Evolutionary conservation across 768 basidiomycete species (phyloP).

Genomic region (Pholiota microspora): DNA sequence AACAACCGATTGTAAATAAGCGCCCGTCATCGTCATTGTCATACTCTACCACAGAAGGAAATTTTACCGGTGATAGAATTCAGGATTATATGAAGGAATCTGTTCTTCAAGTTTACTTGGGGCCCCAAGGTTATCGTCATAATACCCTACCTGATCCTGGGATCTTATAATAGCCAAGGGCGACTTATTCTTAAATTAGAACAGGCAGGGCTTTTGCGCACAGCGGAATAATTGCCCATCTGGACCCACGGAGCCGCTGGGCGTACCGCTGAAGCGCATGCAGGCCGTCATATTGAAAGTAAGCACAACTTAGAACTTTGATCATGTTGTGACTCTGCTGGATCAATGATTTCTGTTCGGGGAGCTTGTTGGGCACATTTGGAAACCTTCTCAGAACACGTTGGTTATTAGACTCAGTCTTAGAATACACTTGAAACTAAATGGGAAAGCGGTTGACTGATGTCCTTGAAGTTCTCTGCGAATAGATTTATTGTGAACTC

Average conservation of each 20-base stretch:
- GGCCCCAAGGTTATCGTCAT: background rate
- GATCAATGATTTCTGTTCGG: background rate
- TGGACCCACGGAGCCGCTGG: background rate
- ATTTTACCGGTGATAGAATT: background rate
- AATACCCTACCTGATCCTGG: background rate
- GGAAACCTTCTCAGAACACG: background rate
- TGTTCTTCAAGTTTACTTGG: constrained; percentile 2
- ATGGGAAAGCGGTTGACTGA: background rate
- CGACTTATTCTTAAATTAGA: background rate
- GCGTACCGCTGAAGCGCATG: background rate
- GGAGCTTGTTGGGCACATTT: background rate
- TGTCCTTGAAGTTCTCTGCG: background rate
- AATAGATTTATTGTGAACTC: background rate
- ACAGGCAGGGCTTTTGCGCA: background rate
- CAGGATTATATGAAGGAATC: constrained; percentile 1
- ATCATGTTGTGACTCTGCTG: background rate
- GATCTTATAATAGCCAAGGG: background rate
- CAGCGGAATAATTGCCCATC: background rate
- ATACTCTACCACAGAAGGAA: background rate
- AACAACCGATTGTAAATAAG: background rate
- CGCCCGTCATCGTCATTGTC: background rate
- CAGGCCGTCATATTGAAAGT: too few species aligned
- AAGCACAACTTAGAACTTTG: background rate
- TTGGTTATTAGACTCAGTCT: too few species aligned
- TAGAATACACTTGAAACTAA: too few species aligned